phyloP scores from a whole-genome alignment of 257 asterid species.

The Primulina eburnea region DNA sequence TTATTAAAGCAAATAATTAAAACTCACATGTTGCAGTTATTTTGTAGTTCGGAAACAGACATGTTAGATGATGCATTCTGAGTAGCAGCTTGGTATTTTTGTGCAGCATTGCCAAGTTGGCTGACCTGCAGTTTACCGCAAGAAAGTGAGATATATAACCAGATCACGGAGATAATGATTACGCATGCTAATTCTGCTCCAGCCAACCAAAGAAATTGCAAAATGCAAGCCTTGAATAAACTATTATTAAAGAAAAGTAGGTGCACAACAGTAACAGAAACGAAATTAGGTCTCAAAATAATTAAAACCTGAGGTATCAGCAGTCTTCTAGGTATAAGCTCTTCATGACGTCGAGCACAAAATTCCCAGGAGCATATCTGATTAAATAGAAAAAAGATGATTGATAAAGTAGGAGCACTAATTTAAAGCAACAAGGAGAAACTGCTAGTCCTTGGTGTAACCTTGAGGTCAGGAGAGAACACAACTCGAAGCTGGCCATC shows the following conservation, averaged over 20 bases:
- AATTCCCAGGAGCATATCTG: conserved; percentile 99
- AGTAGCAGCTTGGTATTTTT: conserved; percentile 86
- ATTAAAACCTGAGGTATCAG: conserved; percentile 78
- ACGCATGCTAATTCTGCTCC: background rate
- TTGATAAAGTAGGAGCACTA: conserved; percentile 20
- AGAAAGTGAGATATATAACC: conserved; percentile 8
- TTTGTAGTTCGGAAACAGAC: conserved; percentile 80
- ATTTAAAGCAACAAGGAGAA: conserved; percentile 14
- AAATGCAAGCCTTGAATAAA: too few species aligned
- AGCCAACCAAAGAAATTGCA: conserved; percentile 4
- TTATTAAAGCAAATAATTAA: background rate
- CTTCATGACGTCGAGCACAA: conserved; percentile 98
- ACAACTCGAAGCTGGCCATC: conserved; percentile 97
- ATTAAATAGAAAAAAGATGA: background rate
- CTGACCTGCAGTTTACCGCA: conserved; percentile 57
- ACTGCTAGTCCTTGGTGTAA: conserved; percentile 20
- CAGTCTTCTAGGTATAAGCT: conserved; percentile 85
- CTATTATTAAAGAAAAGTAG: too few species aligned
- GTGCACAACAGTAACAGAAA: too few species aligned
- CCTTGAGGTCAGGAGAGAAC: conserved; percentile 93
- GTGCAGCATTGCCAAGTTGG: conserved; percentile 97
- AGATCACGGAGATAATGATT: conserved; percentile 5
- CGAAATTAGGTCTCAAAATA: too few species aligned
- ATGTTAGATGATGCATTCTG: conserved; percentile 61
- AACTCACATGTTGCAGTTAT: conserved; percentile 90